A percentile compares a stretch with the other conserved stretches of the same genome.
Evolutionary conservation across 768 basidiomycete species (phyloP).

Genomic region (Tricholoma bakamatsutake): DNA sequence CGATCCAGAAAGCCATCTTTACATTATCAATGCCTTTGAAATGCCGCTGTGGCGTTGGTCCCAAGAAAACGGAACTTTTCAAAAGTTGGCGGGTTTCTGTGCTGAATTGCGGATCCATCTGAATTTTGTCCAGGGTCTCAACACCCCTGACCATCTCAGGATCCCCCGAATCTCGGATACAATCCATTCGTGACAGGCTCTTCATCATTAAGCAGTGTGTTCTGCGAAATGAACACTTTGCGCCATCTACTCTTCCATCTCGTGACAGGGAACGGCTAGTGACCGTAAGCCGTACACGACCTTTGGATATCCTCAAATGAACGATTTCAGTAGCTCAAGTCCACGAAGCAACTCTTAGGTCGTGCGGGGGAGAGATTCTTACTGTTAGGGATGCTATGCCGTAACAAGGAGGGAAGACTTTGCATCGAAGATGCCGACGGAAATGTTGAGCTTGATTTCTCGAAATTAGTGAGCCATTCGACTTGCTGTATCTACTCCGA

Average conservation of each 20-base stretch:
- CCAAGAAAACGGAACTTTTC: constrained; percentile 78
- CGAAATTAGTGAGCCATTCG: constrained; percentile 58
- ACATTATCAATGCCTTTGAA: constrained; percentile 85
- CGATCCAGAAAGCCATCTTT: constrained; percentile 77
- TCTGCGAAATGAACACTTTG: constrained; percentile 94
- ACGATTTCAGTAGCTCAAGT: constrained; percentile 58
- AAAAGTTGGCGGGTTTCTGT: constrained; percentile 49
- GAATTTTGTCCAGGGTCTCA: constrained; percentile 35
- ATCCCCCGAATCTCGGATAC: constrained; percentile 74
- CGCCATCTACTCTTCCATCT: constrained; percentile 89
- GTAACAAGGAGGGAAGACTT: constrained; percentile 85
- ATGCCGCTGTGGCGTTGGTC: constrained; percentile 97
- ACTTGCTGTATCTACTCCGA: constrained; percentile 3
- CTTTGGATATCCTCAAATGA: background rate
- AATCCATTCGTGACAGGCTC: constrained; percentile 77
- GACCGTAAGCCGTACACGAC: constrained; percentile 48
- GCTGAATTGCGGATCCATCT: background rate
- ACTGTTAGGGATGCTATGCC: constrained; percentile 86
- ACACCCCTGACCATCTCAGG: constrained; percentile 68
- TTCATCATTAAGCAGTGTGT: constrained; percentile 92
- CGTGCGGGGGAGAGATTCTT: constrained; percentile 87
- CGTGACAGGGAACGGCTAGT: constrained; percentile 83
- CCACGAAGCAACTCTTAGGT: constrained; percentile 93
- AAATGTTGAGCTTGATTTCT: constrained; percentile 81
- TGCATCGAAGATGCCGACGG: constrained; percentile 95